Base-by-base conservation (phyloP, 1,139 yeast genomes). In the Candida tetrigidarum region DNA sequence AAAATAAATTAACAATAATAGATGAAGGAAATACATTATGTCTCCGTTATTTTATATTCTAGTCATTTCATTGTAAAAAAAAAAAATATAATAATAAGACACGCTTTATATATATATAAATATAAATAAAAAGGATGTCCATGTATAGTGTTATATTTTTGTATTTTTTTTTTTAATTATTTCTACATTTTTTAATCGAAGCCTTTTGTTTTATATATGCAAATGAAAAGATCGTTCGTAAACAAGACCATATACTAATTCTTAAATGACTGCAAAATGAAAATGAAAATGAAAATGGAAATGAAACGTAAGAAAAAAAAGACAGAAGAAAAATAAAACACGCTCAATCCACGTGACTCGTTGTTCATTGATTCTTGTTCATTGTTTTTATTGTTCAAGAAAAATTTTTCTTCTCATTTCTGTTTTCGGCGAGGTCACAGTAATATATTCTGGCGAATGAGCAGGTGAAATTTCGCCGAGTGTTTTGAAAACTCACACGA, bases 1-100 rank as follows among this genome's bases (percentile, higher is more conserved):
- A 47, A 61, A 60, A 39, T 53, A 60, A 50, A 30, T 34, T 29
- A 37, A 16, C 20, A 19, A 37, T 23, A 14, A 37, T 28, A 35
- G 35, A 30, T 28, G 30, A 34, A 36, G n/a, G 34, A 34, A 34
- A 34, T 34, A 34, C 28, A 34, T 22, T 22, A 18, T 19, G 36
- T 32, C 36, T 32, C 36, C 36, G 9, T 19, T 32, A 32, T 32
- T n/a, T 32, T 32, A 18, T 32, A 32, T 32, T 32, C n/a, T 19
- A 32, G 36, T 32, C 36, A 34, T 34, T 34, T 23, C 27, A 14
- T 15, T 34, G 37, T 23, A 23, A 34, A 34, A 34, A 34, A n/a
- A 34, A 34, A 34, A 14, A 28, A 34, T 19, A 10, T 10, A 16
- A 33, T 7, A 19, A 33, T 11, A 33, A 20, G 18, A 19, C 19